These are phyloP conservation scores for Tubosaeta sp. DNA, from an alignment of 768 basidiomycete genomes.

Conservation along the genomic window DNA sequence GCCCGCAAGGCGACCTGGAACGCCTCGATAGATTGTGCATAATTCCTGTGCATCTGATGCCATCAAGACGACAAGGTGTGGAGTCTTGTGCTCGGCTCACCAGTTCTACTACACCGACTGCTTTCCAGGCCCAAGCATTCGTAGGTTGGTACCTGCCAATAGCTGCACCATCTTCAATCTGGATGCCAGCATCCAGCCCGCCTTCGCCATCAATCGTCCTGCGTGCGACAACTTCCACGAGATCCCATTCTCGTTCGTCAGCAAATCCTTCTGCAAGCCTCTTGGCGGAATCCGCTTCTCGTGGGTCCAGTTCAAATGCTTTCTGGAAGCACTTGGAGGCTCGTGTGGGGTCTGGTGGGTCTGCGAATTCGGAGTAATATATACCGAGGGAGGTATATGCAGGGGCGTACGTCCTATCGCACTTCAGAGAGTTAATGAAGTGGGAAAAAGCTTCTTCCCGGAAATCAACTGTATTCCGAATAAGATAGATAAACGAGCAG, in stretches of 20 bases:
- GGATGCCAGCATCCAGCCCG: slow-evolving; percentile 58
- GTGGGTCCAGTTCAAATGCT: slow-evolving; percentile 92
- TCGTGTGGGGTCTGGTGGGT: slow-evolving; percentile 75
- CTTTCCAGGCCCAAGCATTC: slow-evolving; percentile 99
- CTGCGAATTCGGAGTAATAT: slow-evolving; percentile 71
- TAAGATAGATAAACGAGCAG: not conserved
- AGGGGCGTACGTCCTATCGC: slow-evolving; percentile 72
- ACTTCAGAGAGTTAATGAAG: slow-evolving; percentile 79
- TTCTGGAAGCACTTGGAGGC: slow-evolving; percentile 97
- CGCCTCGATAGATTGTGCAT: slow-evolving; percentile 70
- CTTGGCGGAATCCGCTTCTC: slow-evolving; percentile 80
- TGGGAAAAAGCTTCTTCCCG: slow-evolving; percentile 68
- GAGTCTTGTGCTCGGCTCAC: slow-evolving; percentile 42
- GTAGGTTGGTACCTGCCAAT: slow-evolving; percentile 57
- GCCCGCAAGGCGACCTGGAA: slow-evolving; percentile 85
- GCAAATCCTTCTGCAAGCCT: slow-evolving; percentile 87
- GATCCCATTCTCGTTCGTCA: slow-evolving; percentile 90
- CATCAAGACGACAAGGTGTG: not conserved
- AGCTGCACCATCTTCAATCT: slow-evolving; percentile 37
- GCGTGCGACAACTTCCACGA: slow-evolving; percentile 91
- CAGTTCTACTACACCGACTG: slow-evolving; percentile 85
- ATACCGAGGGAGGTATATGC: slow-evolving; percentile 92
- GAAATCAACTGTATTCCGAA: slow-evolving; percentile 36
- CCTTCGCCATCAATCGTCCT: slow-evolving; percentile 94
- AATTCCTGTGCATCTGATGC: slow-evolving; percentile 61